phyloP scores from a whole-genome alignment of 2,329 filamentous ascomycete genomes.

The Alternaria tenuissima region DNA sequence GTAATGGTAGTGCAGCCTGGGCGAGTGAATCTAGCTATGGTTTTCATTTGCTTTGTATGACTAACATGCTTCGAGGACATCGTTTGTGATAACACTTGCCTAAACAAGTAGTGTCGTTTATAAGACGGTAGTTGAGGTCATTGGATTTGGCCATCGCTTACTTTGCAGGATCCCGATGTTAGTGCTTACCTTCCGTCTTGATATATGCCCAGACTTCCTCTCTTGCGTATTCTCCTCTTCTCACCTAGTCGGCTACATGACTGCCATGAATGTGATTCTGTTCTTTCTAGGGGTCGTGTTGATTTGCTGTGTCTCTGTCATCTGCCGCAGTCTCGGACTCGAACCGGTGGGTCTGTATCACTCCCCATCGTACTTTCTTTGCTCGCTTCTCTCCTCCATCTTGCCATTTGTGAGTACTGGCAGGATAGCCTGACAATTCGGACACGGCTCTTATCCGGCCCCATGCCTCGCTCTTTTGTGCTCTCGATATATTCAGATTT shows the following conservation, averaged over 20 bases:
- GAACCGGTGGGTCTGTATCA: not conserved
- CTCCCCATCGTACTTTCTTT: constrained; percentile 6
- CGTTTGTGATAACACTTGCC: not conserved
- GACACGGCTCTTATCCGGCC: constrained; percentile 18
- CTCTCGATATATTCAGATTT: not conserved
- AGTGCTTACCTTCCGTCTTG: not conserved
- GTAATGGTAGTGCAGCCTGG: not conserved
- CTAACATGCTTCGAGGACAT: not conserved
- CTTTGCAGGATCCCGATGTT: not conserved
- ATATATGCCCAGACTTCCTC: not conserved
- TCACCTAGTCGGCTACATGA: not conserved
- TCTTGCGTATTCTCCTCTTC: not conserved
- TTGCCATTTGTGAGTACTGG: constrained; percentile 2
- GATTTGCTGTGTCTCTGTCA: not conserved
- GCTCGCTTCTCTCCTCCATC: not conserved
- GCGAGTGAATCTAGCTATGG: not conserved
- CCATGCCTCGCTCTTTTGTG: constrained; percentile 25
- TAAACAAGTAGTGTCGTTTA: not conserved
- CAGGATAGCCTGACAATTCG: not conserved
- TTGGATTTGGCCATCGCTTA: not conserved
- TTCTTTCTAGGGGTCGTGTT: not conserved
- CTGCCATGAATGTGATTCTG: not conserved
- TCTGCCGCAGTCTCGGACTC: not conserved
- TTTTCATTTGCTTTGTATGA: not conserved
- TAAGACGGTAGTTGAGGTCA: not conserved